Evolutionary conservation across 169 alveolate genomes (phyloP), one percentile per base, ranked within the genome.

Genomic region (Plasmodium malariae): DNA sequence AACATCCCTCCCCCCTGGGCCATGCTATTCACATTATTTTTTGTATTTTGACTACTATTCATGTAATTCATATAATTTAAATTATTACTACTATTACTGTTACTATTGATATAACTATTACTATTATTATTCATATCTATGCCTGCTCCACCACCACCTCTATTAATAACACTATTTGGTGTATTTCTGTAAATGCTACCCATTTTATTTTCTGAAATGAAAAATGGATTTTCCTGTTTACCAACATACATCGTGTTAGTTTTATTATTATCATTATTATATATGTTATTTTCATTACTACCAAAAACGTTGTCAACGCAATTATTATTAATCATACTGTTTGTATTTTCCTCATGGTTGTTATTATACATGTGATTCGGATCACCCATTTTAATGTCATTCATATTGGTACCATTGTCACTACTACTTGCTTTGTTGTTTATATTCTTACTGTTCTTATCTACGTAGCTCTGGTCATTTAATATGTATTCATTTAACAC

Each of bases 261-360:
- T 11, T 32, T 45, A 73, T 40, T 55, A 57, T 59, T 36, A 28
- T 74, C 63, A 60, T 59, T 59, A 26, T 45, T 45, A 51, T 74
- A 60, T 9, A 34, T 51, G 43, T 59, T 74, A n/a, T n/a, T n/a
- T 40, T 60, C 88, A 26, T 26, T 60, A 74, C 40, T 59, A 48
- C 45, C 63, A 59, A n/a, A 2, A 62, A 24, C 28, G 11, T 21
- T 28, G 36, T 60, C 76, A 43, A 19, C 34, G 36, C 62, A 60
- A 34, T 30, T 60, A 21, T 65, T 55, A 51, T 76, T 62, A 62
- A 60, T 28, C 62, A 37, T 43, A 7, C 4, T 63, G 34, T 28
- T 76, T 59, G 24, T 32, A 19, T 17, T 43, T 14, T 76, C 65
- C 45, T 54, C 72, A 3, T 43, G 49, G 36, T 59, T 65, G 28